Conservation (phyloP, 75 land plant genomes). For the Selaginella moellendorffii region DNA sequence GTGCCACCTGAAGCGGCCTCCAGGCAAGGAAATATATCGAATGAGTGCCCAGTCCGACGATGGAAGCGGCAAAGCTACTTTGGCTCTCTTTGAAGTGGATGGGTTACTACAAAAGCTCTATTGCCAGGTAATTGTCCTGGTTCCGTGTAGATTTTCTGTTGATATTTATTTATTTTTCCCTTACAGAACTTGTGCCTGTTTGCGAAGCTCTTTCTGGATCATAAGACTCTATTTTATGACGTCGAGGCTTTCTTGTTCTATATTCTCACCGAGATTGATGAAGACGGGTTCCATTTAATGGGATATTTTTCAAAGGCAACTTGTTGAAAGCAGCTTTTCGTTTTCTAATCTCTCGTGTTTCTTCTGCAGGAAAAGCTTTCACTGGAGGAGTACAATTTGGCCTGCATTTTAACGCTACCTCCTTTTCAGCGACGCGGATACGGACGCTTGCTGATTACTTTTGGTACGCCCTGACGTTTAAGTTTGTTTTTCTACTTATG, state of each 20-base stretch:
- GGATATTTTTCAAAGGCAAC: slow-evolving; percentile 43
- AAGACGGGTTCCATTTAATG: slow-evolving; percentile 26
- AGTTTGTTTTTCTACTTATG: background rate
- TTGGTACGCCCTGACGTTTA: slow-evolving; percentile 16
- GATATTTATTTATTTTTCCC: background rate
- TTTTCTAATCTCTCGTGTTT: too few species aligned
- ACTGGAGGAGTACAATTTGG: slow-evolving; percentile 35
- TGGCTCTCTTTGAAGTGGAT: slow-evolving; percentile 46
- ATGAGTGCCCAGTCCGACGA: slow-evolving; percentile 11
- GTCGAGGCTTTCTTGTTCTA: slow-evolving; percentile 41
- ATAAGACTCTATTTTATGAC: slow-evolving; percentile 43
- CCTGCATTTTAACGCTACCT: slow-evolving; percentile 40
- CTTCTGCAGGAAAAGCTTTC: slow-evolving; percentile 45
- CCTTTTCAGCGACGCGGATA: slow-evolving; percentile 45
- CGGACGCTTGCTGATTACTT: slow-evolving; percentile 36
- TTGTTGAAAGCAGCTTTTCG: background rate
- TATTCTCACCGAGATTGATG: slow-evolving; percentile 31
- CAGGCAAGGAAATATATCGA: slow-evolving; percentile 39
- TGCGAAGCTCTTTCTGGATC: slow-evolving; percentile 42
- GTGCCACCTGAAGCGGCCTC: slow-evolving; percentile 28
- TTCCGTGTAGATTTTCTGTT: background rate
- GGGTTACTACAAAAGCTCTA: slow-evolving; percentile 30
- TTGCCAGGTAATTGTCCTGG: slow-evolving; percentile 27
- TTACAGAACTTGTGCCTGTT: slow-evolving; percentile 41
- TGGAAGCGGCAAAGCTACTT: slow-evolving; percentile 1